A percentile compares a stretch with the other conserved stretches of the same genome.
phyloP scores from a whole-genome alignment of 441 rosid species.

The Bruguiera hainesii region DNA sequence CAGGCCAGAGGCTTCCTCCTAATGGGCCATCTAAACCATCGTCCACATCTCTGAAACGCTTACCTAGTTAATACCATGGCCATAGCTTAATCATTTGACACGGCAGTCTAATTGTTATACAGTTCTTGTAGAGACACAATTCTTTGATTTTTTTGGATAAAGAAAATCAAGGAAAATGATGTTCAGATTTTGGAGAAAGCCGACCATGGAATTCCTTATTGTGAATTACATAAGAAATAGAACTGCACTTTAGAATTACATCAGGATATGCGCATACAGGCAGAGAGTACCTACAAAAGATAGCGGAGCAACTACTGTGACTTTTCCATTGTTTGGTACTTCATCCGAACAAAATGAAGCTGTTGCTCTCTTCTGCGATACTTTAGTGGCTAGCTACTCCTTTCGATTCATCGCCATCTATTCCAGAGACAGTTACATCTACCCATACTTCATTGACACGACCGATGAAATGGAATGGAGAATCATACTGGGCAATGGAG shows the following conservation, averaged over 20 bases:
- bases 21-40: slow-evolving; percentile 36
- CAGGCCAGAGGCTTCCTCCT: slow-evolving; percentile 32
- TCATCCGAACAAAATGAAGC: too few relatives aligned
- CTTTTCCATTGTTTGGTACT: not conserved
- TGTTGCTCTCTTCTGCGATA: too few relatives aligned
- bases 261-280: too few relatives aligned
- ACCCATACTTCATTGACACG: slow-evolving; percentile 72
- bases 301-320: not conserved
- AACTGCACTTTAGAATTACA: too few relatives aligned
- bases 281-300: too few relatives aligned
- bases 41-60: slow-evolving; percentile 33
- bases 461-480: slow-evolving; percentile 54
- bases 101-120: slow-evolving; percentile 6
- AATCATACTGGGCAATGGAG: slow-evolving; percentile 61
- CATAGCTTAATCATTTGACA: not conserved
- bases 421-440: slow-evolving; percentile 36
- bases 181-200: not conserved
- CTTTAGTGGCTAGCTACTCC: slow-evolving; percentile 37
- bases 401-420: slow-evolving; percentile 24
- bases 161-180: not conserved
- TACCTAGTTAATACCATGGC: slow-evolving; percentile 26
- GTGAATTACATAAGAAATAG: too few relatives aligned
- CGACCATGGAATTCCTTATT: not conserved
- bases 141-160: slow-evolving; percentile 27
- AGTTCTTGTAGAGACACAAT: slow-evolving; percentile 13